phyloP scores from a whole-genome alignment of 2,329 filamentous ascomycete genomes.

The Cyanodermella asteris region DNA sequence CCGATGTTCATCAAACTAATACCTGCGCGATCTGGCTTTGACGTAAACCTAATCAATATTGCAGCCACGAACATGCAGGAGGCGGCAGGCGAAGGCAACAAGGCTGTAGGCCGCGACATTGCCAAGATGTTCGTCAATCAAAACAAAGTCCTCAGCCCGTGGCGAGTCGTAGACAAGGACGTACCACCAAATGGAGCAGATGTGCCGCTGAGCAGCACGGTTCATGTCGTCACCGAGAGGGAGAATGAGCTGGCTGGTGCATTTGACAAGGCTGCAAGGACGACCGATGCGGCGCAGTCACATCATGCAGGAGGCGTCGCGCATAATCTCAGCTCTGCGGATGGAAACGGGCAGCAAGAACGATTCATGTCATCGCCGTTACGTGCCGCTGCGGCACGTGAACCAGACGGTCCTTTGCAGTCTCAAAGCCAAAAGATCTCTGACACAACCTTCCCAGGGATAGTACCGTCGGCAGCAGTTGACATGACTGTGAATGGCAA shows the following conservation, averaged over 20 bases:
- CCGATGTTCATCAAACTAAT: constrained; percentile 57
- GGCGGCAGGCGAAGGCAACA: constrained; percentile 27
- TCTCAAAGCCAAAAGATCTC: constrained; percentile 1
- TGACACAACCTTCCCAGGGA: background rate
- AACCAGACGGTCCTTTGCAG: background rate
- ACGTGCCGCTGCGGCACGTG: background rate
- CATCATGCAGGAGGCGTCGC: background rate
- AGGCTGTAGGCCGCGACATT: constrained; percentile 52
- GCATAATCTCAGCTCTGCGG: too few species aligned
- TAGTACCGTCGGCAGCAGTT: too few species aligned
- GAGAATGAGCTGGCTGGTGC: constrained; percentile 8
- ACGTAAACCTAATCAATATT: constrained; percentile 65
- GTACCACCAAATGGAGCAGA: constrained; percentile 12
- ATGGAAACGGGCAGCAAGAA: too few species aligned
- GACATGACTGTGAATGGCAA: too few species aligned
- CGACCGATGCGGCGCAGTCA: background rate
- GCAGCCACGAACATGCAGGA: constrained; percentile 68
- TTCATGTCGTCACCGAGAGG: constrained; percentile 3
- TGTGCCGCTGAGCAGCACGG: constrained; percentile 3
- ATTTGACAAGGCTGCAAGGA: too few species aligned
- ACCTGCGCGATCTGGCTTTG: constrained; percentile 47
- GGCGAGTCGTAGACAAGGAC: constrained; percentile 31
- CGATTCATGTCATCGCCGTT: too few species aligned
- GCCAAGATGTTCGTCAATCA: constrained; percentile 61
- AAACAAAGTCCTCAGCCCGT: constrained; percentile 45